Conservation (phyloP, 345 rosid species). For the Boechera divaricarpa region DNA sequence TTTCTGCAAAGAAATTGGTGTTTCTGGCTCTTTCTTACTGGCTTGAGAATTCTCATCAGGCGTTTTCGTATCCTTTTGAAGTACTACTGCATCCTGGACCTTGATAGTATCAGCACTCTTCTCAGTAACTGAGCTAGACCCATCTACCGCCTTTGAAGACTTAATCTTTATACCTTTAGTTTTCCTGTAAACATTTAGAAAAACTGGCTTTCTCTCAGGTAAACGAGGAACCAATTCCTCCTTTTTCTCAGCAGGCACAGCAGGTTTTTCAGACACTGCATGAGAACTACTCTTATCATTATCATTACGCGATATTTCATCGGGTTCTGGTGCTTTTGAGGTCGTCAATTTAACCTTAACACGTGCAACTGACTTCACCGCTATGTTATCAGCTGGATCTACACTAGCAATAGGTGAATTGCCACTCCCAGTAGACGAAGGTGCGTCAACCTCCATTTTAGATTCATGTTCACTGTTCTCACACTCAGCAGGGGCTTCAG, state of each 20-base stretch:
- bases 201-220: constrained; percentile 53
- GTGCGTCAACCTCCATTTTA: constrained; percentile 70
- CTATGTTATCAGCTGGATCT: constrained; percentile 54
- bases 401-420: constrained; percentile 58
- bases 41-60: constrained; percentile 22
- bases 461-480: constrained; percentile 62
- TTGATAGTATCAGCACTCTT: constrained; percentile 42
- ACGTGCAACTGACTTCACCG: constrained; percentile 58
- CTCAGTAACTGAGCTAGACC: constrained; percentile 48
- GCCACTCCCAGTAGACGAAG: constrained; percentile 69
- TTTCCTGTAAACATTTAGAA: constrained; percentile 63
- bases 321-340: constrained; percentile 63
- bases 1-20: constrained; percentile 42
- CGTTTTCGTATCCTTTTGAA: constrained; percentile 41
- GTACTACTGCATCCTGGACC: constrained; percentile 42
- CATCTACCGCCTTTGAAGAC: constrained; percentile 55
- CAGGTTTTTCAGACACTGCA: constrained; percentile 55
- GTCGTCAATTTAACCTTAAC: constrained; percentile 88
- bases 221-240: constrained; percentile 66
- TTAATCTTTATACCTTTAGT: constrained; percentile 81
- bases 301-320: constrained; percentile 53
- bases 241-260: constrained; percentile 52
- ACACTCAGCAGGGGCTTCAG: constrained; percentile 44
- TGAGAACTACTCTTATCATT: constrained; percentile 63
- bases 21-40: constrained; percentile 39